Evolutionary conservation across 208 protist species (phyloP), one percentile per base, ranked within the genome.

Genomic region (Leishmania turanica): DNA sequence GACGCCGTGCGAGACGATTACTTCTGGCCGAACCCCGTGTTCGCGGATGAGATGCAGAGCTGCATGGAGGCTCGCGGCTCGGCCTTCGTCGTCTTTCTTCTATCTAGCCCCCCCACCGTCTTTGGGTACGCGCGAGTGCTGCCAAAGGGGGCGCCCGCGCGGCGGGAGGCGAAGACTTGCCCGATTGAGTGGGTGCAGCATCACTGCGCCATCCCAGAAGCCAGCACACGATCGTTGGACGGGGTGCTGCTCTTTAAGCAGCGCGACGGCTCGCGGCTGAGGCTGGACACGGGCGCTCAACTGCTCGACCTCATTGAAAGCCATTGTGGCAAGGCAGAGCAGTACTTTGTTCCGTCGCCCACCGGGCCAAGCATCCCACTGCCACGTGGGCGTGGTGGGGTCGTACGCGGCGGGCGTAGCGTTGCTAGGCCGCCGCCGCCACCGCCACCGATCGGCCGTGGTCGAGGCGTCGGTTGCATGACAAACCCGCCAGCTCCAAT

Each of bases 121-220:
- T 94, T 93, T 81, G 92, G 92, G 51, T 94, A 89, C 54, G 92
- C 85, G 34, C 83, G 79, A 11, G 77, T 94, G 15, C 83, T 91
- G 60, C 80, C 89, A 15, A 54, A 31, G 58, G 81, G 65, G 64
- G 19, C 54, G 27, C 34, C 53, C 1, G 60, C 40, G 53, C 53
- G 27, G 7, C 76, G 84, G 56, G 66, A 81, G 42, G 64, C 70
- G 45, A 87, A 78, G 75, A 51, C 62, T 37, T 94, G 82, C 79
- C 79, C 72, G 6, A 79, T 96, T 19, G 86, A 93, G 77, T 96
- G 92, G 92, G 56, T 96, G 45, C 87, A 86, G 21, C 89, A 94
- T 79, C 81, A 89, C 81, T 86, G 92, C 47, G 88, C 79, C 69
- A 74, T 92, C 51, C 66, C 77, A 53, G 89, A 94, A 65, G 31